These are phyloP conservation scores for Fomitopsis serialis DNA, from an alignment of 768 basidiomycete species.

Conservation along the genomic window DNA sequence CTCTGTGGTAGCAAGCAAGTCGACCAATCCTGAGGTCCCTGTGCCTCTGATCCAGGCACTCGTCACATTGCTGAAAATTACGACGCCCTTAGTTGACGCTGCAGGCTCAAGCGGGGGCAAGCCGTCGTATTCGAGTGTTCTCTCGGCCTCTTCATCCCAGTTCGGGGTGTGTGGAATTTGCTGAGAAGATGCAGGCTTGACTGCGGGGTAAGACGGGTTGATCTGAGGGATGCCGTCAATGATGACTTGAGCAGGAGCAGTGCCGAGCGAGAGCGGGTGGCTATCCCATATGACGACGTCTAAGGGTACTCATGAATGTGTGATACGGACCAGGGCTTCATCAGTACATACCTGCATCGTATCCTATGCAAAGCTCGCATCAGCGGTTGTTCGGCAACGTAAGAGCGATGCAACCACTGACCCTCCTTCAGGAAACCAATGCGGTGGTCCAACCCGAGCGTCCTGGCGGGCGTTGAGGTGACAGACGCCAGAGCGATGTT, in stretches of 20 bases:
- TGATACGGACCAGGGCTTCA: neutral
- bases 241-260: constrained; percentile 77
- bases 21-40: constrained; percentile 7
- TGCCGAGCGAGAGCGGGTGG: constrained; percentile 73
- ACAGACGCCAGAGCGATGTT: constrained; percentile 56
- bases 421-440: constrained; percentile 66
- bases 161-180: constrained; percentile 45
- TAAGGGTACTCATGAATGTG: constrained; percentile 3
- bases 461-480: constrained; percentile 57
- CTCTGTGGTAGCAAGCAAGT: constrained; percentile 4
- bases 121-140: constrained; percentile 57
- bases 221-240: constrained; percentile 79
- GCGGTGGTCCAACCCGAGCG: constrained; percentile 63
- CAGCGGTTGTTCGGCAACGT: neutral
- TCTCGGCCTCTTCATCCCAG: constrained; percentile 55
- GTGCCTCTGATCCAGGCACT: constrained; percentile 26
- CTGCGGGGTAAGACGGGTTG: constrained; percentile 27
- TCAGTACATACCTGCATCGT: constrained; percentile 49
- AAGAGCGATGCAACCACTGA: constrained; percentile 13
- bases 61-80: constrained; percentile 53
- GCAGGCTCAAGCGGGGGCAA: constrained; percentile 57
- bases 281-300: constrained; percentile 64
- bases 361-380: constrained; percentile 33
- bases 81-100: constrained; percentile 23
- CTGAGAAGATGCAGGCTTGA: constrained; percentile 48